Percentiles rank a stretch among this genome's conserved stretches.
These are phyloP conservation scores for Erythrobasidium hasegawianum DNA, from an alignment of 1,284 basidiomycete genomes.

Conservation along the genomic window DNA sequence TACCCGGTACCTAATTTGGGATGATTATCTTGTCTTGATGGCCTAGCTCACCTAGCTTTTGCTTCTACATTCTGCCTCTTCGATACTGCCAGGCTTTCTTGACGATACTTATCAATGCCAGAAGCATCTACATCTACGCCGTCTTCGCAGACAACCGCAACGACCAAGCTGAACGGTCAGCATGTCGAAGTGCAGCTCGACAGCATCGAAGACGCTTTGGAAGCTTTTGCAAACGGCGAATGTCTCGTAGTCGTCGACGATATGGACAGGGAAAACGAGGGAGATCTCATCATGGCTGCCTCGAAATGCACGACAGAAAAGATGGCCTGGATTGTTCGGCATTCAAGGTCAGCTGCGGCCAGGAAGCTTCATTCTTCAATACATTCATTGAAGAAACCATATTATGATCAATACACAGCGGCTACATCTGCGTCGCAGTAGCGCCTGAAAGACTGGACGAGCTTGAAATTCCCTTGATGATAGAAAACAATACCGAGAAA, in stretches of 20 bases:
- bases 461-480: conserved; percentile 91
- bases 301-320: conserved; percentile 80
- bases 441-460: conserved; percentile 69
- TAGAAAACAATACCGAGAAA: conserved; percentile 81
- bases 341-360: conserved; percentile 63
- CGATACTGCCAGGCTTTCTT: not conserved
- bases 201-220: conserved; percentile 71
- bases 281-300: conserved; percentile 83
- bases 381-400: not conserved
- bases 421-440: conserved; percentile 89
- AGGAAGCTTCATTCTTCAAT: not conserved
- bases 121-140: conserved; percentile 4
- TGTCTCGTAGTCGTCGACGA: conserved; percentile 96
- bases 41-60: not conserved
- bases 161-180: conserved; percentile 25
- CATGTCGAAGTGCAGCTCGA: conserved; percentile 56
- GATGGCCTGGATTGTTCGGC: conserved; percentile 99
- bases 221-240: conserved; percentile 73
- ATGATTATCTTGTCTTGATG: no score
- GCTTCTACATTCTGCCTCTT: not conserved
- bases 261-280: conserved; percentile 88
- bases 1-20: no score
- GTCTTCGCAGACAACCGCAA: not conserved
- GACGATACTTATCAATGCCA: not conserved
- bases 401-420: conserved; percentile 55